Evolutionary conservation across 768 basidiomycete genomes (phyloP).

Genomic region (Harrya chromipes): DNA sequence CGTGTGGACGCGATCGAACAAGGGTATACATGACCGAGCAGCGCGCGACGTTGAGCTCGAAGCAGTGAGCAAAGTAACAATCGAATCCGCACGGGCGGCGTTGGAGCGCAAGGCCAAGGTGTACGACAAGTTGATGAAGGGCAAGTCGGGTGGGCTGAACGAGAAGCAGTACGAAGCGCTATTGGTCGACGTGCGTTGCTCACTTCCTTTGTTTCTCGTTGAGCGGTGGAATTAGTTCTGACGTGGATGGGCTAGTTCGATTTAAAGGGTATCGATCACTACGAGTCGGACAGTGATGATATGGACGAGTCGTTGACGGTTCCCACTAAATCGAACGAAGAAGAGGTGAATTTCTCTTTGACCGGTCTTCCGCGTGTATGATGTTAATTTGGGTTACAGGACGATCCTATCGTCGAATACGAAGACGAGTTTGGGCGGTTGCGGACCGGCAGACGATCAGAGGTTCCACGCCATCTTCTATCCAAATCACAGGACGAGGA

Average conservation of each 20-base stretch:
- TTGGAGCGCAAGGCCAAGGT: slow-evolving; percentile 77
- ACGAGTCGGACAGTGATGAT: slow-evolving; percentile 71
- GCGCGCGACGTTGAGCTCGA: slow-evolving; percentile 70
- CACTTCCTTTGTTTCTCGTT: not conserved
- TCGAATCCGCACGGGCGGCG: slow-evolving; percentile 67
- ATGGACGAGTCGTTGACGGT: slow-evolving; percentile 74
- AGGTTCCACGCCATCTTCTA: slow-evolving; percentile 68
- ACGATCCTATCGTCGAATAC: slow-evolving; percentile 81
- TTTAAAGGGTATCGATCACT: slow-evolving; percentile 48
- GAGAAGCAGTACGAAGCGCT: slow-evolving; percentile 71
- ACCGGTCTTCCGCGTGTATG: too few relatives aligned
- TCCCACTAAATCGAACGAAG: slow-evolving; percentile 39
- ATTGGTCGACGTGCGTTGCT: slow-evolving; percentile 68
- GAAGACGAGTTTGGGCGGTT: slow-evolving; percentile 86
- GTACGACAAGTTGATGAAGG: slow-evolving; percentile 75
- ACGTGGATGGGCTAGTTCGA: slow-evolving; percentile 53
- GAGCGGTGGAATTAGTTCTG: not conserved
- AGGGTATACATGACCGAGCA: slow-evolving; percentile 64
- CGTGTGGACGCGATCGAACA: slow-evolving; percentile 73
- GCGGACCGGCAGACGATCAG: slow-evolving; percentile 64
- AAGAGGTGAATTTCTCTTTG: slow-evolving; percentile 34
- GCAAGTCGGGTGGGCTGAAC: slow-evolving; percentile 73
- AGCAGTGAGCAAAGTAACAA: slow-evolving; percentile 60
- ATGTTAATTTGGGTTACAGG: slow-evolving; percentile 34
- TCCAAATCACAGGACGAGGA: slow-evolving; percentile 44